These are phyloP conservation scores for Mycena galopus DNA, from an alignment of 768 basidiomycete genomes.

Conservation along the genomic window DNA sequence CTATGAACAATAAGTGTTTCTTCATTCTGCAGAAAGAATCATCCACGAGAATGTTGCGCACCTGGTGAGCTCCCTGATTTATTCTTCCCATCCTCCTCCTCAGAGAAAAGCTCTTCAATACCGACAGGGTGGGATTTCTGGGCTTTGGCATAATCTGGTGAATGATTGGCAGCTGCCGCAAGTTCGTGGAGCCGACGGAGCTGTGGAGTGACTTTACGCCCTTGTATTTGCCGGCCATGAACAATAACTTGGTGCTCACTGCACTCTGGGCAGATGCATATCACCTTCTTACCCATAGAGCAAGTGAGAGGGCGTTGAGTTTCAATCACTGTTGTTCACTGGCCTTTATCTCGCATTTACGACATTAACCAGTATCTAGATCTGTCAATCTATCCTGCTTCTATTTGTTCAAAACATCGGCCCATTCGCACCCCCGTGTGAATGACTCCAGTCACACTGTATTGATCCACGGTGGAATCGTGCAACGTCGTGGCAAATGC, in stretches of 20 bases:
- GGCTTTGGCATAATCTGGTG: background rate
- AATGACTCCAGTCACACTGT: too few species aligned
- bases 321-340: constrained; percentile 1
- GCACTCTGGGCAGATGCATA: background rate
- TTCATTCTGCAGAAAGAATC: background rate
- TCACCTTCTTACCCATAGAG: constrained; percentile 9
- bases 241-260: background rate
- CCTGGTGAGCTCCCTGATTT: background rate
- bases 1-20: background rate
- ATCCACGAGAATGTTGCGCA: background rate
- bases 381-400: background rate
- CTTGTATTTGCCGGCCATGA: background rate
- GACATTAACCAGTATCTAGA: constrained; percentile 3
- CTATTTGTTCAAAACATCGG: background rate
- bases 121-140: background rate
- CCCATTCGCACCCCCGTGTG: too few species aligned
- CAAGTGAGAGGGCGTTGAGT: background rate
- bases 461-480: too few species aligned
- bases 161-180: background rate
- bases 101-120: constrained; percentile 5
- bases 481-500: too few species aligned
- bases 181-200: background rate
- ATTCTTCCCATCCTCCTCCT: background rate
- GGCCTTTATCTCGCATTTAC: background rate
- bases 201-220: background rate